Evolutionary conservation across 768 basidiomycete species (phyloP).

Genomic region (Auricularia heimuer): DNA sequence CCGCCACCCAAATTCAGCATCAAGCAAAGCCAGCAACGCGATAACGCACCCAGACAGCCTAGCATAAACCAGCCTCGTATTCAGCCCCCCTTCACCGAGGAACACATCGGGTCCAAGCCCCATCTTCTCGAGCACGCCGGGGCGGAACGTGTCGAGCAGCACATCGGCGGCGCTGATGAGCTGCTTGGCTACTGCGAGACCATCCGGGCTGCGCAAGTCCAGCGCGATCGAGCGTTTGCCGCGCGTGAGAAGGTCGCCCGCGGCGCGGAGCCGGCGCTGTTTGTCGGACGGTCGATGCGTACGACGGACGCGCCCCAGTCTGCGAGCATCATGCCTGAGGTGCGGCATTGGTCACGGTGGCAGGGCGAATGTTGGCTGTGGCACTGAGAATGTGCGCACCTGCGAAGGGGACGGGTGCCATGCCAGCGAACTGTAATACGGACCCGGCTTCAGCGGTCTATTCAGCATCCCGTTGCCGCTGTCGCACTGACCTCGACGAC

Average conservation of each 20-base stretch:
- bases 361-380: neutral
- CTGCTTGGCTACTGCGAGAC: conserved; percentile 43
- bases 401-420: conserved; percentile 75
- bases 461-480: neutral
- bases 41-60: conserved; percentile 47
- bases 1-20: too few relatives aligned
- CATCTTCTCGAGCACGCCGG: conserved; percentile 71
- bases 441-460: neutral
- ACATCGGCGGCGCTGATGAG: conserved; percentile 64
- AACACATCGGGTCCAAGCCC: conserved; percentile 71
- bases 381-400: conserved; percentile 18
- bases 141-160: conserved; percentile 74
- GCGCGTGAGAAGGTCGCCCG: conserved; percentile 48
- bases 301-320: conserved; percentile 73
- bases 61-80: conserved; percentile 61
- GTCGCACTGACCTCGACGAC: conserved; percentile 13
- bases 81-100: conserved; percentile 46
- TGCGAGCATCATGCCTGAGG: conserved; percentile 48
- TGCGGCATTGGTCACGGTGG: neutral
- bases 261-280: conserved; percentile 13
- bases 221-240: conserved; percentile 70
- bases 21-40: too few relatives aligned
- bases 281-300: conserved; percentile 56
- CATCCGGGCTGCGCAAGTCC: conserved; percentile 52
- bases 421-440: conserved; percentile 56